Conservation (phyloP, 768 basidiomycete species). For the Sporobolomyces roseus region DNA sequence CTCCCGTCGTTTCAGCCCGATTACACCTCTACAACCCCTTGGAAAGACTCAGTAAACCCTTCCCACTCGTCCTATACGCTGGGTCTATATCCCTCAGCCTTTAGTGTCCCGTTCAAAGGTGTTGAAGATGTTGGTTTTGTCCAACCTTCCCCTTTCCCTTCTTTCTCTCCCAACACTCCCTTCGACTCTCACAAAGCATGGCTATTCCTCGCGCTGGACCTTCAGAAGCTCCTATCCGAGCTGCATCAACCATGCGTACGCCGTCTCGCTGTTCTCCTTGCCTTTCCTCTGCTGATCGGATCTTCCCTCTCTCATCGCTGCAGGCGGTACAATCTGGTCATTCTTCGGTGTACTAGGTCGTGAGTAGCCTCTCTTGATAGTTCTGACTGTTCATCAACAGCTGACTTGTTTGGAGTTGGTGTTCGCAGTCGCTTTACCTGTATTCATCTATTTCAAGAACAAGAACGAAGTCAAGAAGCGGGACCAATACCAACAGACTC, state of each 20-base stretch:
- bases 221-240: slow-evolving; percentile 21
- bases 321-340: slow-evolving; percentile 24
- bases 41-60: too few relatives aligned
- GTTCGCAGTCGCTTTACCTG: slow-evolving; percentile 20
- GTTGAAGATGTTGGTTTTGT: not conserved
- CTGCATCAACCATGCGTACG: slow-evolving; percentile 18
- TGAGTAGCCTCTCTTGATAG: not conserved
- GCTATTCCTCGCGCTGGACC: slow-evolving; percentile 4
- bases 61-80: too few relatives aligned
- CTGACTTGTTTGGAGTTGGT: too few relatives aligned
- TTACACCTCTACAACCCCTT: too few relatives aligned
- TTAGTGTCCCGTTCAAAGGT: too few relatives aligned
- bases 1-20: too few relatives aligned
- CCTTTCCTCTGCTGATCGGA: too few relatives aligned
- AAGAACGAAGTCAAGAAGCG: slow-evolving; percentile 30
- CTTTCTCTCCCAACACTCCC: not conserved
- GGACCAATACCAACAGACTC: slow-evolving; percentile 13
- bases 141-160: not conserved
- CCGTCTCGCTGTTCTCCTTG: not conserved
- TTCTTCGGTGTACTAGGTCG: slow-evolving; percentile 29
- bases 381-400: not conserved
- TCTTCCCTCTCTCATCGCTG: too few relatives aligned
- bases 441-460: slow-evolving; percentile 32
- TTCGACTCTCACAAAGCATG: not conserved
- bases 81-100: too few relatives aligned